These are phyloP conservation scores for Linum lewisii DNA, from an alignment of 345 rosid species.

Conservation along the genomic window DNA sequence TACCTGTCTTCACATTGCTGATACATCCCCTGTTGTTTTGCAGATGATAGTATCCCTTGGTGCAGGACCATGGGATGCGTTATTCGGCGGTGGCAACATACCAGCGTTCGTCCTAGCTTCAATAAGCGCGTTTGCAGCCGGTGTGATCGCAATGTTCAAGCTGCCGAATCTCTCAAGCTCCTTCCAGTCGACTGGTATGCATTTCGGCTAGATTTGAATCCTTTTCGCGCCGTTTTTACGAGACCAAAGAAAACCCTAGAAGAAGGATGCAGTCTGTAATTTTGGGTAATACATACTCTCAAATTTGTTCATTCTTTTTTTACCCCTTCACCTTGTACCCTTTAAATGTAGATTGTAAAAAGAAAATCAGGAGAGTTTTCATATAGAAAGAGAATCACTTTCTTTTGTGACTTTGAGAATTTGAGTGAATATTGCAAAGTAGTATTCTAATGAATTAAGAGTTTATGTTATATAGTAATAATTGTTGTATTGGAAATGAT, in stretches of 20 bases:
- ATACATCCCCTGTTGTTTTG: not conserved
- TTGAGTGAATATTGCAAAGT: too few relatives aligned
- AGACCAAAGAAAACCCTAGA: not conserved
- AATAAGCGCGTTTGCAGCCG: constrained; percentile 60
- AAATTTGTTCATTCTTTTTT: not conserved
- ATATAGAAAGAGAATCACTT: not conserved
- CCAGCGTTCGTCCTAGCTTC: constrained; percentile 88
- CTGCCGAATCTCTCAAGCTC: constrained; percentile 68
- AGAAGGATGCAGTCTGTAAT: not conserved
- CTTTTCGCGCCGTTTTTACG: not conserved
- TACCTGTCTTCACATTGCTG: not conserved
- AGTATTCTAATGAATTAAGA: too few relatives aligned
- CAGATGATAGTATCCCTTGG: constrained; percentile 87
- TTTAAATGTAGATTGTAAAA: not conserved
- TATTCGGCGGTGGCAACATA: constrained; percentile 92
- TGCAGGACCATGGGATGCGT: constrained; percentile 97
- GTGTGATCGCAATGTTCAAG: constrained; percentile 46
- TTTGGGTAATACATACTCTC: not conserved
- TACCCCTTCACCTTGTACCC: not conserved
- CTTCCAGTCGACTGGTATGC: constrained; percentile 67
- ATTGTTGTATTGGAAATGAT: too few relatives aligned
- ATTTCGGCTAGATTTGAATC: constrained; percentile 43
- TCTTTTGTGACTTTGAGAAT: too few relatives aligned
- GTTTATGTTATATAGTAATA: too few relatives aligned
- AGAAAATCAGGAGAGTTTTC: not conserved